A percentile compares a stretch with the other conserved stretches of the same genome.
Conservation (phyloP, 768 basidiomycete genomes). For the Dendrothele bispora region DNA sequence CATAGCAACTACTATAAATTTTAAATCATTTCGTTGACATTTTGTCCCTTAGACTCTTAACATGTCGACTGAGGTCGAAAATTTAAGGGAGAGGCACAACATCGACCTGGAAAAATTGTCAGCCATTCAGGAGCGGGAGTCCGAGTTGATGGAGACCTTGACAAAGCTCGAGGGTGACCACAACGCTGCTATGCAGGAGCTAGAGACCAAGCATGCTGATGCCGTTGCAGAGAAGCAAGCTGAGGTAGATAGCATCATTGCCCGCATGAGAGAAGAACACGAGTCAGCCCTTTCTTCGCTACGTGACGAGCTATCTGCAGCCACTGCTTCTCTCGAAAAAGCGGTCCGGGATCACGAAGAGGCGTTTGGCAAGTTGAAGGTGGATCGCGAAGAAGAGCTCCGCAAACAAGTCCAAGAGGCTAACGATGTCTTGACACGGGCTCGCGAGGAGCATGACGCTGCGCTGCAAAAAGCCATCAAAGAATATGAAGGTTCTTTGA, state of each 20-base stretch:
- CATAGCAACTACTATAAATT: not conserved
- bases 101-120: constrained; percentile 54
- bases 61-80: constrained; percentile 86
- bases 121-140: constrained; percentile 55
- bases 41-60: constrained; percentile 60
- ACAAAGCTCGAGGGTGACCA: constrained; percentile 53
- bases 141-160: constrained; percentile 49
- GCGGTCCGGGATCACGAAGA: constrained; percentile 60
- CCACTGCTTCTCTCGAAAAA: constrained; percentile 41
- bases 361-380: constrained; percentile 55
- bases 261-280: constrained; percentile 51
- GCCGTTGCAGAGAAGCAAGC: constrained; percentile 39
- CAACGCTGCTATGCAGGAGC: constrained; percentile 43
- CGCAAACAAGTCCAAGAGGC: constrained; percentile 55
- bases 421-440: constrained; percentile 43
- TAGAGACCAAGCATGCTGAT: constrained; percentile 49
- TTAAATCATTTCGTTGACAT: not conserved
- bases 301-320: constrained; percentile 43
- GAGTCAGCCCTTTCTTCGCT: constrained; percentile 36
- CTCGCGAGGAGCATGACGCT: constrained; percentile 56
- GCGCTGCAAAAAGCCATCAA: constrained; percentile 43
- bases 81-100: constrained; percentile 61
- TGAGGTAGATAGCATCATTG: constrained; percentile 41
- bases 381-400: constrained; percentile 55
- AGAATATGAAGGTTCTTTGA: constrained; percentile 57